Base-by-base conservation (phyloP, 192 early-diverging fungal species). In the Tieghemiomyces parasiticus region DNA sequence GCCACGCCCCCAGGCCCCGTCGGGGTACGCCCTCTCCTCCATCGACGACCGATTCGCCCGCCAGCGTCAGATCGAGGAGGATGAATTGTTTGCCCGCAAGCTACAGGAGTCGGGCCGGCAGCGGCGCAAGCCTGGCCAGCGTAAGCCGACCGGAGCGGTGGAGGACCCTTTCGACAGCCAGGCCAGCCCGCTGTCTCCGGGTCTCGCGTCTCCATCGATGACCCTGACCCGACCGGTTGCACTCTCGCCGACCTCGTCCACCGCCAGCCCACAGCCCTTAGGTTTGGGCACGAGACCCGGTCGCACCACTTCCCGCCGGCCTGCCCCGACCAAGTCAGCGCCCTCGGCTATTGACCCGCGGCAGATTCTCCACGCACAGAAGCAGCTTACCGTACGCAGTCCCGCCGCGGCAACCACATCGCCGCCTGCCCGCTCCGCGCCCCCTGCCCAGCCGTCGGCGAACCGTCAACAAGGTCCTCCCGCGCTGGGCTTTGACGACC, bases 71-170 rank as follows among this genome's bases (percentile, higher is more conserved):
- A 81, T 90, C 30, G 74, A 81, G 55, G 65, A 77, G 10, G 93
- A 96, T 67, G 92, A 91, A 65, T 73, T 73, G 25, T 71, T 91
- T 61, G 93, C 92, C 2, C 78, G 91, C 16, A 72, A 82, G 60
- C 70, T 96, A 49, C 92, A 95, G 65, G 78, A 87, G 44, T 77
- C 81, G 32, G 84, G 90, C 20, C 60, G 67, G 0, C 28, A 61
- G 50, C 63, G 31, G 13, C 53, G 61, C 53, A 59, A 59, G 42
- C 45, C 42, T 53, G 60, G 30, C 46, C 61, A n/a, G n/a, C n/a
- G 30, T 30, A 34, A 13, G 44, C 26, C 22, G 33, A 60, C 8
- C 22, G 32, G 22, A 53, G 52, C 42, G 6, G 1, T 28, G 54
- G 30, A 26, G 24, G 31, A 24, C 54, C 3, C 35, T 30, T 28